Percentiles rank a stretch among this genome's conserved stretches.
These are phyloP conservation scores for Nigrograna mackinnonii DNA, from an alignment of 2,329 filamentous ascomycete species.

Conservation along the genomic window DNA sequence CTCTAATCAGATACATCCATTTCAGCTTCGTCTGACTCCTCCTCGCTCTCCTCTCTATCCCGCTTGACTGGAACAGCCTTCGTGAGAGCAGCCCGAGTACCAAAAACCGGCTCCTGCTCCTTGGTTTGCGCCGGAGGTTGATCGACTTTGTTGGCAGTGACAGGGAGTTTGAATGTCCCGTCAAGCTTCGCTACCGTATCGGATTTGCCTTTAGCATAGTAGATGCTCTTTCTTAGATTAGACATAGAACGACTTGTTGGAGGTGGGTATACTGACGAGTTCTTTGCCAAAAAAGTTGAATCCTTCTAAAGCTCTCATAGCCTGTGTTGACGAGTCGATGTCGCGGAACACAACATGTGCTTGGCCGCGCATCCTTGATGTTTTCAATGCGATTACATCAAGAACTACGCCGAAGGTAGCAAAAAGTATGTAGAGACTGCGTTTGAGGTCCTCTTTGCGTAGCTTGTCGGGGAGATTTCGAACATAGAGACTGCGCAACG, in stretches of 20 bases:
- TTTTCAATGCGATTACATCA: constrained; percentile 89
- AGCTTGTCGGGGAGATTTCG: constrained; percentile 89
- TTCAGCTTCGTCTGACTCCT: constrained; percentile 58
- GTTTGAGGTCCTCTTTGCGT: constrained; percentile 83
- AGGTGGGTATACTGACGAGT: constrained; percentile 64
- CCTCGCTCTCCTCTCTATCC: constrained; percentile 59
- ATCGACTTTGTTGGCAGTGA: constrained; percentile 26
- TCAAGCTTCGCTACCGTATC: constrained; percentile 88
- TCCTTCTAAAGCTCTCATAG: constrained; percentile 85
- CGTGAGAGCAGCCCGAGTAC: constrained; percentile 20
- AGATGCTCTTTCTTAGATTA: constrained; percentile 70
- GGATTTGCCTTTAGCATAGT: constrained; percentile 89
- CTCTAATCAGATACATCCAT: constrained; percentile 78
- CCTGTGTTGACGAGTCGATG: constrained; percentile 87
- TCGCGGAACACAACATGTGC: constrained; percentile 92
- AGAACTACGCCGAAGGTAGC: constrained; percentile 91
- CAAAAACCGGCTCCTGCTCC: constrained; percentile 49
- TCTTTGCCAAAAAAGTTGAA: constrained; percentile 83
- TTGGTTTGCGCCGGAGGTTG: constrained; percentile 19
- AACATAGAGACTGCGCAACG: constrained; percentile 73
- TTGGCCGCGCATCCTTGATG: constrained; percentile 90
- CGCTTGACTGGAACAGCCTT: constrained; percentile 61
- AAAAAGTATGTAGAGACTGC: constrained; percentile 89
- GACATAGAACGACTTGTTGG: constrained; percentile 2
- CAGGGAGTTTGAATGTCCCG: constrained; percentile 79